Conservation (phyloP, 2,329 filamentous ascomycete species). For the Plectosphaerella sp. region DNA sequence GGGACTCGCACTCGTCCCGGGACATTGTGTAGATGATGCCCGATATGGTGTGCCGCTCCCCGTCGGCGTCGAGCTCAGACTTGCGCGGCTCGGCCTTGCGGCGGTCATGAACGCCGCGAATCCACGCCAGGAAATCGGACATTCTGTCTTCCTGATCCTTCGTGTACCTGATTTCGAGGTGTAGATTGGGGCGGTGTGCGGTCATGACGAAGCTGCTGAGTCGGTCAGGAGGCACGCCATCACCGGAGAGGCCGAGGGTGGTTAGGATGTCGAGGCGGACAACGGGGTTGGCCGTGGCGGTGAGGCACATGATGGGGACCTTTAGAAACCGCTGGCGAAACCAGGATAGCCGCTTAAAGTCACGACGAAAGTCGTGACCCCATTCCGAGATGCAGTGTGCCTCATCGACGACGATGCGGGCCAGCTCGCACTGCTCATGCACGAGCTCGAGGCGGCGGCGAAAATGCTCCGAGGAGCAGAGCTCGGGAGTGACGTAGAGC, state of each 20-base stretch:
- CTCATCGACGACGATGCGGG: slow-evolving; percentile 85
- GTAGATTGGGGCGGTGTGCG: slow-evolving; percentile 78
- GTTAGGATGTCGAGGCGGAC: slow-evolving; percentile 80
- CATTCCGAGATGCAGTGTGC: slow-evolving; percentile 97
- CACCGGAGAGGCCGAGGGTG: slow-evolving; percentile 61
- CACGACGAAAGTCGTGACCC: slow-evolving; percentile 95
- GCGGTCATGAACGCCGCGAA: slow-evolving; percentile 67
- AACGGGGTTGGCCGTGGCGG: slow-evolving; percentile 79
- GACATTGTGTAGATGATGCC: slow-evolving; percentile 80
- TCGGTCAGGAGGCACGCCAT: slow-evolving; percentile 38
- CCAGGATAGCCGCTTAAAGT: slow-evolving; percentile 83
- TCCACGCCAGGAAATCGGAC: slow-evolving; percentile 70
- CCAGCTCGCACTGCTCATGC: slow-evolving; percentile 77
- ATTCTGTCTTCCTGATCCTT: slow-evolving; percentile 71
- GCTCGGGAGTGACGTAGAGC: slow-evolving; percentile 90
- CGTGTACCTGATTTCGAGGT: slow-evolving; percentile 85
- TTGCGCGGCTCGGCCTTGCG: slow-evolving; percentile 56
- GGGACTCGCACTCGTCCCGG: slow-evolving; percentile 67
- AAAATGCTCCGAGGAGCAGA: slow-evolving; percentile 75
- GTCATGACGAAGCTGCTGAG: slow-evolving; percentile 78
- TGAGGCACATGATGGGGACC: slow-evolving; percentile 88
- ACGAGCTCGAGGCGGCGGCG: slow-evolving; percentile 69
- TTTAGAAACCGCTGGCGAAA: slow-evolving; percentile 77
- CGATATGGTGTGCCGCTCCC: slow-evolving; percentile 60
- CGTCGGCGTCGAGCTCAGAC: slow-evolving; percentile 49